A percentile compares a stretch with the other conserved stretches of the same genome.
These are phyloP conservation scores for Suhomyces tanzawaensis DNA, from an alignment of 805 yeast genomes.

Conservation along the genomic window DNA sequence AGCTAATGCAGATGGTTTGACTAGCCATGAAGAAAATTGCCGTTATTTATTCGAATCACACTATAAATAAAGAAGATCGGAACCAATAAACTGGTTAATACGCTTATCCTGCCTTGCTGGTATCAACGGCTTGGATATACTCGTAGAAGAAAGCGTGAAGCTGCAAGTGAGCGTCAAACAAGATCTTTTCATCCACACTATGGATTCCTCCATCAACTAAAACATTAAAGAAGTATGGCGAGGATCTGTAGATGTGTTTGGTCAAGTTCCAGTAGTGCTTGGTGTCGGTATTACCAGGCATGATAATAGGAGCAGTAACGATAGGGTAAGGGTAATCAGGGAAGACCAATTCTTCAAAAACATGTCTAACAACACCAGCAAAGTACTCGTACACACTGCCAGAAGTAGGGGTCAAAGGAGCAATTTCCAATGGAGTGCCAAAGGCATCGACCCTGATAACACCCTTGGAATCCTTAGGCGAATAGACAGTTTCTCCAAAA, in stretches of 20 bases:
- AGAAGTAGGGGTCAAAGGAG: slow-evolving; percentile 42
- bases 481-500: slow-evolving; percentile 17
- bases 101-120: slow-evolving; percentile 10
- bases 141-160: slow-evolving; percentile 34
- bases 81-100: too few relatives aligned
- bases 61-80: too few relatives aligned
- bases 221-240: slow-evolving; percentile 20
- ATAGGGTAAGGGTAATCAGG: slow-evolving; percentile 29
- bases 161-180: slow-evolving; percentile 33
- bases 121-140: slow-evolving; percentile 21
- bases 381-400: slow-evolving; percentile 31
- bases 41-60: too few relatives aligned
- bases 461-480: slow-evolving; percentile 12
- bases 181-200: slow-evolving; percentile 35
- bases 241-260: slow-evolving; percentile 51
- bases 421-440: slow-evolving; percentile 34
- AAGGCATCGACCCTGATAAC: slow-evolving; percentile 14
- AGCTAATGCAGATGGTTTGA: too few relatives aligned
- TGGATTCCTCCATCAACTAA: slow-evolving; percentile 26
- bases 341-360: slow-evolving; percentile 55
- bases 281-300: slow-evolving; percentile 65
- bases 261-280: slow-evolving; percentile 57
- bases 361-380: slow-evolving; percentile 60
- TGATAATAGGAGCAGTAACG: slow-evolving; percentile 46
- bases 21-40: too few relatives aligned